A percentile compares a stretch with the other conserved stretches of the same genome.
Conservation (phyloP, 345 rosid genomes). For the Eucalyptus tenuipes region DNA sequence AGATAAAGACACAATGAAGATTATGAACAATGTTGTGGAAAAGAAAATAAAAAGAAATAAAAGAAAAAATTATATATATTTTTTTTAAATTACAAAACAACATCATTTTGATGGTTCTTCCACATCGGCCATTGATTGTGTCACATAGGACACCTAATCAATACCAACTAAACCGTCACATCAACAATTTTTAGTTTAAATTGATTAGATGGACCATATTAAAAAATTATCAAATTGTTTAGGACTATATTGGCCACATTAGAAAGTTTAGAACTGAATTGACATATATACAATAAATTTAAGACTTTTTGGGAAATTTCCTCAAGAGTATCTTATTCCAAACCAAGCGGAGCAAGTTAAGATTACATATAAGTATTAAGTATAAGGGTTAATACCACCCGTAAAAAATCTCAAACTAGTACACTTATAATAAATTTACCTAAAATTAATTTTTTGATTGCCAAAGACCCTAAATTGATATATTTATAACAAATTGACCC, state of each 20-base stretch:
- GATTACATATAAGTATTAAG: neutral
- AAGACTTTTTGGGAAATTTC: neutral
- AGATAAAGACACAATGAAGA: neutral
- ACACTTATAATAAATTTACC: rapidly evolving
- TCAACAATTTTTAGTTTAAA: neutral
- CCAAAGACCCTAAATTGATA: too few relatives aligned
- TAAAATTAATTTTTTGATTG: too few relatives aligned
- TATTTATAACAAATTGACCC: too few relatives aligned
- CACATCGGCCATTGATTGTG: rapidly evolving
- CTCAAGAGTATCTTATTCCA: neutral
- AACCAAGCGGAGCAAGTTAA: neutral
- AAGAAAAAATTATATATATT: neutral
- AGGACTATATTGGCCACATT: neutral
- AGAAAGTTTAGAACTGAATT: neutral
- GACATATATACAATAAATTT: rapidly evolving
- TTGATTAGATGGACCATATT: neutral
- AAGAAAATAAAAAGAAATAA: neutral
- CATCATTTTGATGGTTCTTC: neutral
- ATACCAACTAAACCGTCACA: neutral
- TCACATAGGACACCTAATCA: neutral
- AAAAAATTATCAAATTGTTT: neutral
- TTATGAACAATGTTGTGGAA: neutral
- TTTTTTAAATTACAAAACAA: neutral
- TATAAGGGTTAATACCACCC: too few relatives aligned
- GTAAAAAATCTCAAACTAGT: too few relatives aligned